Evolutionary conservation across 257 asterid genomes (phyloP).

Genomic region (Salvia splendens): DNA sequence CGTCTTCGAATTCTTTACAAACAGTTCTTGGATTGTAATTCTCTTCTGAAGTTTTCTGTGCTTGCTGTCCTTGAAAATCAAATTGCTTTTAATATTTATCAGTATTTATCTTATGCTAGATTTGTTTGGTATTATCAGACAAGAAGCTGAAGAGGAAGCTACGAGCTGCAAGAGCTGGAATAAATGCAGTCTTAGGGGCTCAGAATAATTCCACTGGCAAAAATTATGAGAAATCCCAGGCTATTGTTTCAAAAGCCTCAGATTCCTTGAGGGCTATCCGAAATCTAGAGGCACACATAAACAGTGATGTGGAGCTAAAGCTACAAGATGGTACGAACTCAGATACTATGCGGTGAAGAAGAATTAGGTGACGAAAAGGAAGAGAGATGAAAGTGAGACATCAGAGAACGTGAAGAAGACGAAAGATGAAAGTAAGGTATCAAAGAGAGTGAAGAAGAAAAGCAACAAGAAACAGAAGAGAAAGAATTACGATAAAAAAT

Average conservation of each 20-base stretch:
- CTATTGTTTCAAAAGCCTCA: conserved; percentile 26
- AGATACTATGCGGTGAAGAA: conserved; percentile 31
- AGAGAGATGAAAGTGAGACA: conserved; percentile 46
- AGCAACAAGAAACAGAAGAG: conserved; percentile 45
- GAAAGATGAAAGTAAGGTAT: conserved; percentile 12
- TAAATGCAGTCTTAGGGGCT: conserved; percentile 47
- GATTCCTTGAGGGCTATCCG: conserved; percentile 24
- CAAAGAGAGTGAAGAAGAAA: conserved; percentile 39
- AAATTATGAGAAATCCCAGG: conserved; percentile 14
- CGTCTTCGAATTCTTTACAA: too few species aligned
- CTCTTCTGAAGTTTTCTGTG: conserved; percentile 22
- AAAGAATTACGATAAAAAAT: conserved; percentile 33
- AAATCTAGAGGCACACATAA: conserved; percentile 30
- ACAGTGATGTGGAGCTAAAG: conserved; percentile 33
- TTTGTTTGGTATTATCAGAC: conserved; percentile 66
- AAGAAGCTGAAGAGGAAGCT: conserved; percentile 80
- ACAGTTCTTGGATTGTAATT: neutral
- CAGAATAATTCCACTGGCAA: conserved; percentile 23
- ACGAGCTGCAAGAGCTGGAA: conserved; percentile 64
- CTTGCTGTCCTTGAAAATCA: conserved; percentile 3
- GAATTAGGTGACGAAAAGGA: conserved; percentile 28
- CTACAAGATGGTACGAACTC: conserved; percentile 31
- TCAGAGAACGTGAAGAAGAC: conserved; percentile 39
- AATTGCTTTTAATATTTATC: conserved; percentile 1
- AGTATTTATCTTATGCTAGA: conserved; percentile 18